phyloP scores from a whole-genome alignment of 2,329 filamentous ascomycete genomes.

The Chaetomium strumarium region DNA sequence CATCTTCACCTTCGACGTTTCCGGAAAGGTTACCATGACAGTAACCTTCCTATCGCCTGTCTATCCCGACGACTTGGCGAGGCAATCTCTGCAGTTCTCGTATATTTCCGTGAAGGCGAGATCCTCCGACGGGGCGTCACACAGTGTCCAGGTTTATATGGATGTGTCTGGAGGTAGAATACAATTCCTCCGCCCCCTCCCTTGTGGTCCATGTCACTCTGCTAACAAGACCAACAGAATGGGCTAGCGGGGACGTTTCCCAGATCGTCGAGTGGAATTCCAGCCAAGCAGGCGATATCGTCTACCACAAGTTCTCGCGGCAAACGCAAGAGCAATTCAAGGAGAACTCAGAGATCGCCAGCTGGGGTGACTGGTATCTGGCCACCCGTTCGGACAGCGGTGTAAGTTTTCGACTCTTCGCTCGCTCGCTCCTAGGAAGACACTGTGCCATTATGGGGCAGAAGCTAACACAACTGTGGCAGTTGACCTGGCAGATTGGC shows the following conservation, averaged over 20 bases:
- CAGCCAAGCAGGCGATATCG: conserved; percentile 43
- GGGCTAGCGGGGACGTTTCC: conserved; percentile 57
- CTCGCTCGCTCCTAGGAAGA: neutral
- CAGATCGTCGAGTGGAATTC: conserved; percentile 58
- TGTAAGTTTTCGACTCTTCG: conserved; percentile 34
- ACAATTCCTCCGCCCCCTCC: too few species aligned
- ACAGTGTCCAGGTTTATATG: conserved; percentile 64
- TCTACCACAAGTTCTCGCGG: conserved; percentile 59
- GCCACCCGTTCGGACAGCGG: conserved; percentile 53
- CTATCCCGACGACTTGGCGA: conserved; percentile 57
- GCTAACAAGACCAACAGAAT: conserved; percentile 47
- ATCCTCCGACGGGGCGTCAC: conserved; percentile 55
- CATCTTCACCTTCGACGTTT: conserved; percentile 62
- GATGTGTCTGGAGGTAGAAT: conserved; percentile 64
- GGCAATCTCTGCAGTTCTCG: conserved; percentile 65
- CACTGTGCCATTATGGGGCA: neutral
- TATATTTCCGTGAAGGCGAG: conserved; percentile 60
- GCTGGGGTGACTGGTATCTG: conserved; percentile 79
- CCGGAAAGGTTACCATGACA: conserved; percentile 54
- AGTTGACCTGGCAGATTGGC: conserved; percentile 66
- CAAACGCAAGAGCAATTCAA: conserved; percentile 58
- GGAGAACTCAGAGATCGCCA: conserved; percentile 63
- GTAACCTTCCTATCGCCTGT: conserved; percentile 67
- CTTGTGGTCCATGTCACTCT: conserved; percentile 3
- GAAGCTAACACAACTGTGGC: conserved; percentile 13